phyloP scores from a whole-genome alignment of 345 rosid species.

The Viola odorata region DNA sequence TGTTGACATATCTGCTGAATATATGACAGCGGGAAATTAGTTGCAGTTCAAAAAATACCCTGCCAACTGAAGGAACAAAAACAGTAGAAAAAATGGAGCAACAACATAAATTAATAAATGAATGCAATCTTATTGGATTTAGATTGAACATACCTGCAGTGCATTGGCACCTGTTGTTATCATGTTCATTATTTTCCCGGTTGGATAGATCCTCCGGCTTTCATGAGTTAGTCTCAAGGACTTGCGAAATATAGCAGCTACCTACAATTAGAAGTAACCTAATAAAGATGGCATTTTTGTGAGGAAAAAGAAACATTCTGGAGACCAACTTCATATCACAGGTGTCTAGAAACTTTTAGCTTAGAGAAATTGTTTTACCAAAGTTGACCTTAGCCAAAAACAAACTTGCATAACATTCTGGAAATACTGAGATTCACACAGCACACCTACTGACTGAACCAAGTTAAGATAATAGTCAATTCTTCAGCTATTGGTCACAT shows the following conservation, averaged over 20 bases:
- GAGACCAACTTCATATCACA: no score
- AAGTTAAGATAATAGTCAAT: conserved; percentile 15
- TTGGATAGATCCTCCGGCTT: conserved; percentile 20
- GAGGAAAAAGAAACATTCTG: conserved; percentile 2
- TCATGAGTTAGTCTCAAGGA: conserved; percentile 28
- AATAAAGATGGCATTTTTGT: not conserved
- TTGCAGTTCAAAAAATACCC: not conserved
- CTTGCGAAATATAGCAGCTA: conserved; percentile 33
- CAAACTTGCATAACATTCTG: conserved; percentile 31
- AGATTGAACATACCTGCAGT: conserved; percentile 22
- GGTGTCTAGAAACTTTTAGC: no score
- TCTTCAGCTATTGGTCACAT: not conserved
- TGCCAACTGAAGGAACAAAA: not conserved
- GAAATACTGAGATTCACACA: conserved; percentile 27
- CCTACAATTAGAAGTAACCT: conserved; percentile 9
- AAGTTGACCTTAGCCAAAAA: conserved; percentile 25
- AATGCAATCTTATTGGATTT: not conserved
- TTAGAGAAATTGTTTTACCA: conserved; percentile 15
- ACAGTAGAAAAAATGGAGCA: not conserved
- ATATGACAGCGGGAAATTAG: not conserved
- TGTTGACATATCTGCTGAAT: conserved; percentile 26
- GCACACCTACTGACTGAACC: conserved; percentile 43
- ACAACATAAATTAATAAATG: not conserved
- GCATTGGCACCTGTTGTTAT: conserved; percentile 31
- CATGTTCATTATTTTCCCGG: conserved; percentile 32